Conservation (phyloP, 306 rosid genomes). For the Purshia tridentata region DNA sequence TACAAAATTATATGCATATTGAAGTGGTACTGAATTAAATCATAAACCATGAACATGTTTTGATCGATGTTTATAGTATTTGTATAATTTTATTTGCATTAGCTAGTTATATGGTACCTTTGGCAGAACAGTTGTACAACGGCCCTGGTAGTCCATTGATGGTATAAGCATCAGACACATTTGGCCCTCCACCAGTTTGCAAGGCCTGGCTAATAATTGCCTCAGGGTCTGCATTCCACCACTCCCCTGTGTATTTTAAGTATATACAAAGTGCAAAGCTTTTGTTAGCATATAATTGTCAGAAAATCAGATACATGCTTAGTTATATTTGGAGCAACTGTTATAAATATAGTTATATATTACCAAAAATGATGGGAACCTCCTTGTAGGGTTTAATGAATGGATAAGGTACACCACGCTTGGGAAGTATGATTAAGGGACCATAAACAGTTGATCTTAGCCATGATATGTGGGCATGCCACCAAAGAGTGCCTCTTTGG, state of each 20-base stretch:
- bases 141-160: constrained; percentile 63
- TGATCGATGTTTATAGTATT: no score
- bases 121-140: constrained; percentile 47
- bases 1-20: background rate
- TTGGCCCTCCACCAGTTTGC: constrained; percentile 55
- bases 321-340: no score
- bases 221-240: constrained; percentile 62
- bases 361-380: background rate
- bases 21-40: no score
- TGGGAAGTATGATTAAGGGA: constrained; percentile 55
- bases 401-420: constrained; percentile 43
- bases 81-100: no score
- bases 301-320: background rate
- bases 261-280: background rate
- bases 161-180: constrained; percentile 63
- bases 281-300: no score
- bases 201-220: constrained; percentile 50
- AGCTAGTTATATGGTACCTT: constrained; percentile 33
- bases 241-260: constrained; percentile 45
- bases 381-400: constrained; percentile 13
- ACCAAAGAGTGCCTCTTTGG: constrained; percentile 61
- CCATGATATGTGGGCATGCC: constrained; percentile 77
- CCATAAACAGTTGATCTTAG: constrained; percentile 58
- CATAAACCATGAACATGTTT: background rate
- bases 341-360: background rate